These are phyloP conservation scores for Aureobasidium melanogenum DNA, from an alignment of 2,329 filamentous ascomycete species.

Conservation along the genomic window DNA sequence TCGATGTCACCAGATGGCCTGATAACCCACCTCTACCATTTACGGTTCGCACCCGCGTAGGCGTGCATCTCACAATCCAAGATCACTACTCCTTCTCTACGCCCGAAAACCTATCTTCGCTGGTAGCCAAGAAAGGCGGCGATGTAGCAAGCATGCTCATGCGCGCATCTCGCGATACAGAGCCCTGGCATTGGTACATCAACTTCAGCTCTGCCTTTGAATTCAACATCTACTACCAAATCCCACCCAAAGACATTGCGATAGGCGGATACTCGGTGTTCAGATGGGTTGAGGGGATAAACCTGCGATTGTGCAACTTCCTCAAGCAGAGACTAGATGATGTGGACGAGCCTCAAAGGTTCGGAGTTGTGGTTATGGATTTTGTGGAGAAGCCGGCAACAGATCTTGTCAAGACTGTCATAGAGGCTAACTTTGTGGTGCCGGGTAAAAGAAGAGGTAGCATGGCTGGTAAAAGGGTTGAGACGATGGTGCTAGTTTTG, in stretches of 20 bases:
- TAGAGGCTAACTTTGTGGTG: neutral
- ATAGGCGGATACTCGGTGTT: slow-evolving; percentile 36
- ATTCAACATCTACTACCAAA: slow-evolving; percentile 29
- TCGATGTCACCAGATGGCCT: slow-evolving; percentile 27
- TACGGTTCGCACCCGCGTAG: slow-evolving; percentile 30
- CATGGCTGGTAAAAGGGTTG: neutral
- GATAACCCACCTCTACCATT: slow-evolving; percentile 28
- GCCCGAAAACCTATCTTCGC: slow-evolving; percentile 28
- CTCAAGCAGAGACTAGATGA: slow-evolving; percentile 19
- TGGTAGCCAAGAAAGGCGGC: slow-evolving; percentile 33
- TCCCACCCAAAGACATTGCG: slow-evolving; percentile 31
- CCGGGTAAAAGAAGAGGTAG: neutral
- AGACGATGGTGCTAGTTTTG: neutral
- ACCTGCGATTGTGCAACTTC: slow-evolving; percentile 29
- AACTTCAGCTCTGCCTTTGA: slow-evolving; percentile 40
- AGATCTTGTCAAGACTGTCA: slow-evolving; percentile 29
- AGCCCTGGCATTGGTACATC: slow-evolving; percentile 30
- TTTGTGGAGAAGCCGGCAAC: slow-evolving; percentile 29
- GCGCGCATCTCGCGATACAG: slow-evolving; percentile 22
- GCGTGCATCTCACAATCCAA: slow-evolving; percentile 34
- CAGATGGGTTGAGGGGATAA: slow-evolving; percentile 38
- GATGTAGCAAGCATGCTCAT: slow-evolving; percentile 32
- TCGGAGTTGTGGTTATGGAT: slow-evolving; percentile 29
- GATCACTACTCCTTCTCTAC: slow-evolving; percentile 39
- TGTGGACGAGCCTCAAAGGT: slow-evolving; percentile 17